Percentiles rank a stretch among this genome's conserved stretches.
Conservation (phyloP, 768 basidiomycete species). For the Suillus americanus region DNA sequence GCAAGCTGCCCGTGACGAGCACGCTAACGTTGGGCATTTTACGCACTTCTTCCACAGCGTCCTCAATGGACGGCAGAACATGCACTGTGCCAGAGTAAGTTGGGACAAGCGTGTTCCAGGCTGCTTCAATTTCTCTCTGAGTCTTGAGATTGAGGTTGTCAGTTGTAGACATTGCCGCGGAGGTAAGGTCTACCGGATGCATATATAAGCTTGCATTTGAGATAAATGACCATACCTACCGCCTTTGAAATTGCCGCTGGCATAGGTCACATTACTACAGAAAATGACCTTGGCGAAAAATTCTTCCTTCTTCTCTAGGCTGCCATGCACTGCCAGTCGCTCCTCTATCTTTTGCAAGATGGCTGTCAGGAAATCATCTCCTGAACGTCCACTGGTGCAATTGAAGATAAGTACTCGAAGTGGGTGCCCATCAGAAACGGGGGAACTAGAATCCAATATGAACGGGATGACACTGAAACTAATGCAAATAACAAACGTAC, state of each 20-base stretch:
- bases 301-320: slow-evolving; percentile 34
- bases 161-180: slow-evolving; percentile 57
- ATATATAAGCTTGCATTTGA: slow-evolving; percentile 6
- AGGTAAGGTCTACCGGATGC: slow-evolving; percentile 65
- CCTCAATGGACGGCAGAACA: slow-evolving; percentile 84
- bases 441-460: slow-evolving; percentile 3
- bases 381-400: slow-evolving; percentile 89
- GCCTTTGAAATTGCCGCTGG: slow-evolving; percentile 85
- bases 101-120: slow-evolving; percentile 69
- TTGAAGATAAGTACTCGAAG: slow-evolving; percentile 85
- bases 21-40: slow-evolving; percentile 45
- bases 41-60: slow-evolving; percentile 62
- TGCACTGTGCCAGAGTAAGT: slow-evolving; percentile 64
- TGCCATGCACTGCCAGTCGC: slow-evolving; percentile 43
- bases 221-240: slow-evolving; percentile 47
- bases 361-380: slow-evolving; percentile 61
- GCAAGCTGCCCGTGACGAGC: slow-evolving; percentile 91
- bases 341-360: slow-evolving; percentile 52
- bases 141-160: slow-evolving; percentile 68
- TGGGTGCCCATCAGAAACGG: slow-evolving; percentile 22
- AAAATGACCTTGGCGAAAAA: slow-evolving; percentile 91
- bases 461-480: slow-evolving; percentile 7
- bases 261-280: slow-evolving; percentile 95
- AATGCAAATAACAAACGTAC: slow-evolving; percentile 15
- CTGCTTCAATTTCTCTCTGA: slow-evolving; percentile 72